Percentiles rank a stretch among this genome's conserved stretches.
These are phyloP conservation scores for Clonostachys rhizophaga DNA, from an alignment of 2,329 filamentous ascomycete species.

Conservation along the genomic window DNA sequence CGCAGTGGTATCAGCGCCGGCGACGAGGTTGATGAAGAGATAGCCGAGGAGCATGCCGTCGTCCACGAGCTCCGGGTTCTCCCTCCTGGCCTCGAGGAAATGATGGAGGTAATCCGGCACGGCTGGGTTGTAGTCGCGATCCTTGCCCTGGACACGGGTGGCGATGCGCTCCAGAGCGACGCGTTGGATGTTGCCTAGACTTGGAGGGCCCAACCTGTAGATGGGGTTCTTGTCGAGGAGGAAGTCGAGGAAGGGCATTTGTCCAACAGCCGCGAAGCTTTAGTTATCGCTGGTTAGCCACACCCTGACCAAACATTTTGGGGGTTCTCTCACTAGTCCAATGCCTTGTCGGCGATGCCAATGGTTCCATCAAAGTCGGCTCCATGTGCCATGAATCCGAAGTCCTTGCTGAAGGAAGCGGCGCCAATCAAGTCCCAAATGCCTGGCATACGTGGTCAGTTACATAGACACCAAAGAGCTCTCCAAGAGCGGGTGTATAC, in stretches of 20 bases:
- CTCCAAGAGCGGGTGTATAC: no score
- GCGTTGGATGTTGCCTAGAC: conserved; percentile 10
- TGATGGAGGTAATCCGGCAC: conserved; percentile 22
- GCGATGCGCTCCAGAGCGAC: conserved; percentile 9
- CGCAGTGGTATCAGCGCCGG: conserved; percentile 29
- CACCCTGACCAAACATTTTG: neutral
- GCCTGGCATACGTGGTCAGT: no score
- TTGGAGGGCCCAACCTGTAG: conserved; percentile 3
- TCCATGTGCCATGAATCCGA: conserved; percentile 30
- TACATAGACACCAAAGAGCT: no score
- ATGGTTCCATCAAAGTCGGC: conserved; percentile 7
- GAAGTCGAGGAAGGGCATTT: conserved; percentile 18
- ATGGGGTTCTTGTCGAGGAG: conserved; percentile 14
- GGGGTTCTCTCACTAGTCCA: conserved; percentile 19
- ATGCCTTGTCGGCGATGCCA: conserved; percentile 8
- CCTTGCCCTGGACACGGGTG: conserved; percentile 10
- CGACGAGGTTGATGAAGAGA: conserved; percentile 22
- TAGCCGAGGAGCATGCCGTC: conserved; percentile 27
- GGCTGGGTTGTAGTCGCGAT: conserved; percentile 5
- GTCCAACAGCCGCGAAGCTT: conserved; percentile 12
- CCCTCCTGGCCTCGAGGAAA: conserved; percentile 24
- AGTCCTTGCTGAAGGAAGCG: conserved; percentile 4
- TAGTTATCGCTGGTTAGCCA: conserved; percentile 15
- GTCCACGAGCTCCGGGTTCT: conserved; percentile 25
- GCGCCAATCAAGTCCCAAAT: neutral